Percentiles rank a stretch among this genome's conserved stretches.
Evolutionary conservation across 768 basidiomycete species (phyloP).

Genomic region (Phlebiopsis gigantea): DNA sequence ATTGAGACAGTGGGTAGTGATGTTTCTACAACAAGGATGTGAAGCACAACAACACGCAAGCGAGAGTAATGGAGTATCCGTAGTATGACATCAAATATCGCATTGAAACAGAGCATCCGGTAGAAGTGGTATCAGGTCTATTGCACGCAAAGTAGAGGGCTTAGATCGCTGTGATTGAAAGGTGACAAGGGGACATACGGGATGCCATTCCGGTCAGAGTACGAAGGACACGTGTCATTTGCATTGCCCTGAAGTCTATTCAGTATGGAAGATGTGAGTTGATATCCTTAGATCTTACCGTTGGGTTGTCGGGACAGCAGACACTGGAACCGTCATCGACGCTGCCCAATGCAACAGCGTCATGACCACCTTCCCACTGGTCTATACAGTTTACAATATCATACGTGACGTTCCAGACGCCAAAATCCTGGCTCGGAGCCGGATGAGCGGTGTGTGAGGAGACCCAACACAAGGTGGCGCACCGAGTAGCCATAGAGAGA

Average conservation of each 20-base stretch:
- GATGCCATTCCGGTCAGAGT: constrained; percentile 59
- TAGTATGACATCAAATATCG: neutral
- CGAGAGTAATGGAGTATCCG: neutral
- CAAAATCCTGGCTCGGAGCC: constrained; percentile 72
- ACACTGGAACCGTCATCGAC: constrained; percentile 52
- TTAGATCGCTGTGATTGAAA: too few species aligned
- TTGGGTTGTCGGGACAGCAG: constrained; percentile 72
- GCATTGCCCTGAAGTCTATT: constrained; percentile 10
- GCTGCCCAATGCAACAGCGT: constrained; percentile 62
- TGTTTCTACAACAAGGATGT: neutral
- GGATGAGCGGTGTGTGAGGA: too few species aligned
- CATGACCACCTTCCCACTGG: constrained; percentile 58
- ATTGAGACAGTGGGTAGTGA: too few species aligned
- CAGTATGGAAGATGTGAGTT: neutral
- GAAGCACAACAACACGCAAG: neutral
- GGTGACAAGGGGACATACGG: too few species aligned
- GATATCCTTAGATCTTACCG: constrained; percentile 34
- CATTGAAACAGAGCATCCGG: neutral
- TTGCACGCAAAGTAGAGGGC: too few species aligned
- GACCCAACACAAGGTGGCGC: neutral
- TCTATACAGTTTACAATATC: constrained; percentile 53
- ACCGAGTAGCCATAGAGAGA: constrained; percentile 51
- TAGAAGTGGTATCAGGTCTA: neutral
- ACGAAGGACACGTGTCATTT: constrained; percentile 58
- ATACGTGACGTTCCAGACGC: constrained; percentile 82